These are phyloP conservation scores for Aspergillus panamensis DNA, from an alignment of 495 filamentous ascomycete species.

Conservation along the genomic window DNA sequence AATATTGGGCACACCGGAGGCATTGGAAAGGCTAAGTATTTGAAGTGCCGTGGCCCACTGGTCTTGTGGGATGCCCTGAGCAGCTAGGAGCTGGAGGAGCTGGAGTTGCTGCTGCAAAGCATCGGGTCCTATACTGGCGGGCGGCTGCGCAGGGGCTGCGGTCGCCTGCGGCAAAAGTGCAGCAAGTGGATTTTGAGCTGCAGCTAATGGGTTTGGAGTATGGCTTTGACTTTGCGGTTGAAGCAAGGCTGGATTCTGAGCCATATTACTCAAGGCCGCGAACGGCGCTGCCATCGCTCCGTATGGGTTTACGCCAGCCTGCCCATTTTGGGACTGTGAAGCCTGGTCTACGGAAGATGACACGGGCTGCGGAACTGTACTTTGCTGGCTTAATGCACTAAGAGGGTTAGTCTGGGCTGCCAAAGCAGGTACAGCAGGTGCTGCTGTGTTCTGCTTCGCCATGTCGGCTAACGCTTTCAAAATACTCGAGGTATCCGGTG, in stretches of 20 bases:
- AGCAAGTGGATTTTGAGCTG: constrained; percentile 45
- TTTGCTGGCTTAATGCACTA: constrained; percentile 54
- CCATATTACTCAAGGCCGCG: constrained; percentile 39
- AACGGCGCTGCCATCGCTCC: constrained; percentile 49
- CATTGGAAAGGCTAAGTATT: constrained; percentile 42
- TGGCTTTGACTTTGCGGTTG: constrained; percentile 47
- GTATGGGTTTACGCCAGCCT: constrained; percentile 59
- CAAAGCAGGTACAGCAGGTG: constrained; percentile 51
- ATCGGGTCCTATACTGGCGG: constrained; percentile 36
- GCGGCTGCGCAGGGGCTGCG: constrained; percentile 28
- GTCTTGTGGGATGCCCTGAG: constrained; percentile 58
- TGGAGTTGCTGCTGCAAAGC: constrained; percentile 59
- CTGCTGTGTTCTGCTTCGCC: constrained; percentile 71
- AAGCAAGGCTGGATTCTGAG: constrained; percentile 41
- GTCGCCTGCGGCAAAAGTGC: constrained; percentile 45
- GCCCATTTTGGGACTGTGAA: constrained; percentile 41
- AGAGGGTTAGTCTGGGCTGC: constrained; percentile 50
- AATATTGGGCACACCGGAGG: constrained; percentile 30
- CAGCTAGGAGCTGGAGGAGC: constrained; percentile 55
- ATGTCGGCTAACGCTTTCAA: constrained; percentile 81
- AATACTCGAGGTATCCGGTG: constrained; percentile 66
- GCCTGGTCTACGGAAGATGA: constrained; percentile 48
- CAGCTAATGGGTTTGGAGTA: constrained; percentile 39
- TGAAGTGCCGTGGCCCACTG: constrained; percentile 56
- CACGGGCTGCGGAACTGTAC: constrained; percentile 38